Conservation (phyloP, 2,329 filamentous ascomycete genomes). For the Cadophora luteo-olivacea region DNA sequence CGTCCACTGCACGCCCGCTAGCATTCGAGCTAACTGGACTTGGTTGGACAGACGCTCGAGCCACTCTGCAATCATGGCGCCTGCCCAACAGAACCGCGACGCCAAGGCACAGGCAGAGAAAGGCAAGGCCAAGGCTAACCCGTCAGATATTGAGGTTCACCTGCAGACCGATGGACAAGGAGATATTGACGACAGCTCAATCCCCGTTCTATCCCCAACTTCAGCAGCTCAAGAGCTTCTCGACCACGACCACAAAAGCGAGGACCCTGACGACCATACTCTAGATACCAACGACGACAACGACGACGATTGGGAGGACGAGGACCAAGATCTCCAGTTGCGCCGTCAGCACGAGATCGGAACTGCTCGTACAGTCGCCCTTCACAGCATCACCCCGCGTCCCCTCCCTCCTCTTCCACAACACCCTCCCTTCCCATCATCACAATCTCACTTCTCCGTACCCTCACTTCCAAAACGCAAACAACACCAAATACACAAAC, state of each 20-base stretch:
- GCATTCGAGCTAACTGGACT: background rate
- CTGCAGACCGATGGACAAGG: background rate
- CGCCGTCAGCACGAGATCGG: background rate
- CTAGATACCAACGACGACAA: constrained; percentile 8
- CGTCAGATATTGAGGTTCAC: background rate
- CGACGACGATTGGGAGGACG: background rate
- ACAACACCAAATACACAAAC: background rate
- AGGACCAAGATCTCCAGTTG: background rate
- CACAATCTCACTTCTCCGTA: background rate
- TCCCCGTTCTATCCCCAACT: background rate
- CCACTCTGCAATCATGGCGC: background rate
- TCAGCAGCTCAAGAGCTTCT: background rate
- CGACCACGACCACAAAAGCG: constrained; percentile 6
- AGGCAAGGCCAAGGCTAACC: background rate
- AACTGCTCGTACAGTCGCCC: background rate
- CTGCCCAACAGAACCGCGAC: background rate
- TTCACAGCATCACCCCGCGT: background rate
- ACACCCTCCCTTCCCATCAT: background rate
- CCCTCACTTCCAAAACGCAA: background rate
- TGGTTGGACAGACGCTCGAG: background rate
- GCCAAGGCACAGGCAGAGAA: background rate
- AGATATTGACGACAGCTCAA: background rate
- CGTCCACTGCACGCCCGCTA: background rate
- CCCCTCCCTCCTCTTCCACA: constrained; percentile 17
- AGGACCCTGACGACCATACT: constrained; percentile 2